Evolutionary conservation across 495 filamentous ascomycete genomes (phyloP).

Genomic region (Penicillium antarcticum): DNA sequence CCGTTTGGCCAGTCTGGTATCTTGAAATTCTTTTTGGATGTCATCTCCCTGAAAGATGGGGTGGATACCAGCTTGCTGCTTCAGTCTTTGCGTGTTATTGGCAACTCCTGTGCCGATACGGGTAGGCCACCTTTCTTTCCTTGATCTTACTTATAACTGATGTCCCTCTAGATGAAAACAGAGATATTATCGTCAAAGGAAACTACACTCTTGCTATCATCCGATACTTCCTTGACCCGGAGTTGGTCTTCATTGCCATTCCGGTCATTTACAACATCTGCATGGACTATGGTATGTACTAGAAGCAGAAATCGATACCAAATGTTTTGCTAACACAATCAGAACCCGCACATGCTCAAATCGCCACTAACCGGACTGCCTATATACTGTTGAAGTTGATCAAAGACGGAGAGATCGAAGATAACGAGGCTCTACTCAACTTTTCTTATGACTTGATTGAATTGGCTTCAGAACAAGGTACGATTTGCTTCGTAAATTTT

Average conservation of each 20-base stretch:
- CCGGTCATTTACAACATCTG: slow-evolving; percentile 72
- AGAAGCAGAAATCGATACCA: not conserved
- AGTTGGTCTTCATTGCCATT: slow-evolving; percentile 55
- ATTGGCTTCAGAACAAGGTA: slow-evolving; percentile 41
- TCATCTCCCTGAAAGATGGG: slow-evolving; percentile 41
- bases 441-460: slow-evolving; percentile 42
- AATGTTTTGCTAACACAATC: slow-evolving; percentile 12
- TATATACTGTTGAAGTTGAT: slow-evolving; percentile 40
- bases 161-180: slow-evolving; percentile 61
- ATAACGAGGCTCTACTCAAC: slow-evolving; percentile 31
- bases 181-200: slow-evolving; percentile 59
- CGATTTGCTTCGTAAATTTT: not conserved
- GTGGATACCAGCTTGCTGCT: slow-evolving; percentile 35
- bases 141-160: slow-evolving; percentile 11
- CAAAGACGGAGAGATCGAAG: slow-evolving; percentile 27
- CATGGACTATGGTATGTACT: slow-evolving; percentile 62
- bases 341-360: slow-evolving; percentile 58
- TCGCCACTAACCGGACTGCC: slow-evolving; percentile 54
- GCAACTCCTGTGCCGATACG: slow-evolving; percentile 80
- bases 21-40: slow-evolving; percentile 59
- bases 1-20: slow-evolving; percentile 67
- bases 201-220: slow-evolving; percentile 57
- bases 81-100: slow-evolving; percentile 66
- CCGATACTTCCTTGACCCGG: slow-evolving; percentile 43
- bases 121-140: slow-evolving; percentile 41